Evolutionary conservation across 768 basidiomycete genomes (phyloP), one percentile per base, ranked within the genome.

Genomic region (Cyclocybe cylindracea): DNA sequence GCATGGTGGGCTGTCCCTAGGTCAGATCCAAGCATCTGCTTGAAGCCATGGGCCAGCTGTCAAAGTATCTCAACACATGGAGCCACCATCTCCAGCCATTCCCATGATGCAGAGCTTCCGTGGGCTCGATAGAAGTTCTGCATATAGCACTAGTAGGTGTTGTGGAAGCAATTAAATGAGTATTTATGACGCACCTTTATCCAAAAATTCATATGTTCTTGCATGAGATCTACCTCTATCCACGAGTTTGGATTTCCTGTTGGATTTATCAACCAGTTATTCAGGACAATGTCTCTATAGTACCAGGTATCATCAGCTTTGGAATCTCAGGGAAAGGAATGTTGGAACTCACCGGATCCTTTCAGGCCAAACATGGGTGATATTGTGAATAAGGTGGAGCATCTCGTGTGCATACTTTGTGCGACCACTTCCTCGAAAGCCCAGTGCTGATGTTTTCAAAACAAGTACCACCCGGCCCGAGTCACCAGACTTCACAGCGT

Each of bases 191-290:
- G 0, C 45, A 68, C 68, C 63, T 72, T 69, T 5, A 66, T 62
- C 64, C 66, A 68, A 44, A 58, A 70, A 50, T 71, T 73, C 39
- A 65, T 31, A 40, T 71, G 70, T 47, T 73, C 68, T 40, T 71
- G 71, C 29, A 70, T 50, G 0, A 70, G 56, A 43, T 70, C 70
- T 4, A 64, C 41, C 31, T 70, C 68, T 0, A 69, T 63, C 33
- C 56, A 71, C 1, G 55, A 41, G 35, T 65, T 60, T 1, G 57
- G 48, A 2, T 58, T 52, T 2, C 71, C 71, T 1, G 65, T 60
- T 7, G 68, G 66, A 54, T 70, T 71, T 0, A 71, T 53, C 0
- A 73, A 50, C 70, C 70, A 70, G 41, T 73, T 71, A 7, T 67
- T 62, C 1, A 69, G 33, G 0, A 66, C 55, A 16, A 65, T 54